A percentile compares a stretch with the other conserved stretches of the same genome.
Conservation (phyloP, 768 basidiomycete genomes). For the Trametes cinnabarina region DNA sequence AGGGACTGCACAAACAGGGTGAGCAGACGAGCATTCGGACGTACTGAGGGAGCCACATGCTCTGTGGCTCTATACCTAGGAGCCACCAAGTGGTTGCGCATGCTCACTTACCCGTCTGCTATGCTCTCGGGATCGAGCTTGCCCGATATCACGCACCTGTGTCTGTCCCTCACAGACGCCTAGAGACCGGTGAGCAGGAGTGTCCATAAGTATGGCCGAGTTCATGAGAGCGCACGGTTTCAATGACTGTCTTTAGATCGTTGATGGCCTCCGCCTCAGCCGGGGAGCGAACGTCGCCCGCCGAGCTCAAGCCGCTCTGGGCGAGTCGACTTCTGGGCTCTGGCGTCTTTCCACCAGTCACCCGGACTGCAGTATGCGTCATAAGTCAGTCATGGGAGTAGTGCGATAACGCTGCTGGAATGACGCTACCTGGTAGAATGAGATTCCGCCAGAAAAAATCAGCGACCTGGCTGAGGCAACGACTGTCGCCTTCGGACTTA, state of each 20-base stretch:
- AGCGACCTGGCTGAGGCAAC: constrained; percentile 6
- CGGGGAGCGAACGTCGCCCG: constrained; percentile 3
- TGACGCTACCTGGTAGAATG: constrained; percentile 6
- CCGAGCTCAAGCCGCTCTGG: constrained; percentile 8
- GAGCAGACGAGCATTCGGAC: too few relatives aligned
- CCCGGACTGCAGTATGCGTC: constrained; percentile 4
- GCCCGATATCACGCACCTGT: constrained; percentile 15
- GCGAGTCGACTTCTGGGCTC: constrained; percentile 12
- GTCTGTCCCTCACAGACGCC: constrained; percentile 5
- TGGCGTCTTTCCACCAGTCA: constrained; percentile 13
- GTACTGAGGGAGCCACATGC: too few relatives aligned
- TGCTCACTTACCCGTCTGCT: constrained; percentile 5
- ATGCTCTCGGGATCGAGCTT: constrained; percentile 12
- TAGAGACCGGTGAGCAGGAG: neutral
- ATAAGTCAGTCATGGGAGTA: neutral
- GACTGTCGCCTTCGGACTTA: constrained; percentile 1
- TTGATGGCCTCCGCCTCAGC: constrained; percentile 6
- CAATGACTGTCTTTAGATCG: constrained; percentile 9
- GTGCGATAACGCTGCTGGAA: neutral
- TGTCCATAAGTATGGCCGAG: neutral
- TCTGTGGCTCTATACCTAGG: neutral
- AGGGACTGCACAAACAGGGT: neutral
- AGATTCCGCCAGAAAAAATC: constrained; percentile 18
- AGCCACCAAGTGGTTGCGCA: neutral
- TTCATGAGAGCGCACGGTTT: neutral